Percentiles rank a stretch among this genome's conserved stretches.
These are phyloP conservation scores for Venturia carpophila DNA, from an alignment of 2,329 filamentous ascomycete species.

Conservation along the genomic window DNA sequence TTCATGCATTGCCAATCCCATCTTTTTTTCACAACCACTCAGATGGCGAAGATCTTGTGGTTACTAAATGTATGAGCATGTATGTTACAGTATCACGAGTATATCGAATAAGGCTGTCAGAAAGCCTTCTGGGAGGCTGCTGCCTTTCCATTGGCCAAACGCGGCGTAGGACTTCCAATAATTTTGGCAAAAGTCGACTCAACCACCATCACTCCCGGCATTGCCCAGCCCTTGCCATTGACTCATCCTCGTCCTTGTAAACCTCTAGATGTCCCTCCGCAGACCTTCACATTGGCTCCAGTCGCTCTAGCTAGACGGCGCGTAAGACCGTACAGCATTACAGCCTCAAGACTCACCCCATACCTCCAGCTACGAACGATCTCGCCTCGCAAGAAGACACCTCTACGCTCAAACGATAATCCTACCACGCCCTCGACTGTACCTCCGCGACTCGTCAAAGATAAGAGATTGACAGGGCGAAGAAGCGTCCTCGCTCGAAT, in stretches of 20 bases:
- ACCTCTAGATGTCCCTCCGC: not conserved
- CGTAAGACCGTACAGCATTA: conserved; percentile 1
- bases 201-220: not conserved
- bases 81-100: no score
- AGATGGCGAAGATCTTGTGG: no score
- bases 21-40: no score
- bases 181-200: conserved; percentile 10
- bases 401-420: not conserved
- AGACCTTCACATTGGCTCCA: conserved; percentile 11
- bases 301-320: conserved; percentile 4
- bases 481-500: not conserved
- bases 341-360: not conserved
- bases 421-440: not conserved
- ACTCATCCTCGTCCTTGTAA: not conserved
- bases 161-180: not conserved
- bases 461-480: not conserved
- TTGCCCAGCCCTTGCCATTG: not conserved
- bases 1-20: no score
- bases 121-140: not conserved
- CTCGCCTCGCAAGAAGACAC: no score
- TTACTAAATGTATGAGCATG: no score
- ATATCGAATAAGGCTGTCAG: not conserved
- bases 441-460: not conserved
- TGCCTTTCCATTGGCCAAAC: not conserved
- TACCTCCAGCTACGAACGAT: not conserved